Conservation (phyloP, 768 basidiomycete genomes). For the Daedalea quercina region DNA sequence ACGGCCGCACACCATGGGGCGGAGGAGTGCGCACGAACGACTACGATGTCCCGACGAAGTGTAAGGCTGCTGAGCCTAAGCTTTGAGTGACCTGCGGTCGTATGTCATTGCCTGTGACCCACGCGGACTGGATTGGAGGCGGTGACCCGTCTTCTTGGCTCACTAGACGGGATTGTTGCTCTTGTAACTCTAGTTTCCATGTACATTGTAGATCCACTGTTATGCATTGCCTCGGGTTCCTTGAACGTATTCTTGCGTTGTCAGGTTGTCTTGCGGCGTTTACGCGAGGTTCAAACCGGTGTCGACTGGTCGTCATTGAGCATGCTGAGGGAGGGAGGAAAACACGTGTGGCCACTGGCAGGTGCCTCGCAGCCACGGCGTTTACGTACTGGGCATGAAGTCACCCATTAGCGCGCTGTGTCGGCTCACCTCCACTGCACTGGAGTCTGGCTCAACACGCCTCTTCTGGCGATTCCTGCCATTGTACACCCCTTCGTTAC, state of each 20-base stretch:
- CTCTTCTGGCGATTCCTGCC: background rate
- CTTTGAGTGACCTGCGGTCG: slow-evolving; percentile 8
- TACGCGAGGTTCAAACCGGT: too few species aligned
- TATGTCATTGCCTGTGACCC: background rate
- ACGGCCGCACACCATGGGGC: slow-evolving; percentile 85
- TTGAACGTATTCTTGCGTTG: too few species aligned
- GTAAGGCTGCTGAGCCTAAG: slow-evolving; percentile 21
- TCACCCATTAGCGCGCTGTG: slow-evolving; percentile 7
- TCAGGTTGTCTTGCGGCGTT: too few species aligned
- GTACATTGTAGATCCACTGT: too few species aligned
- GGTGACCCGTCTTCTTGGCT: too few species aligned
- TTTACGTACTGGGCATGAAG: slow-evolving; percentile 8
- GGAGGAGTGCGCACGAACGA: slow-evolving; percentile 77
- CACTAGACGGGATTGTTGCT: too few species aligned
- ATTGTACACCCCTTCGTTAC: background rate
- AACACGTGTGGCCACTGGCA: background rate
- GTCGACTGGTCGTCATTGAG: too few species aligned
- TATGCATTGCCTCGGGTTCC: too few species aligned
- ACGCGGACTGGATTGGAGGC: too few species aligned
- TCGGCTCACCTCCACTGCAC: slow-evolving; percentile 1
- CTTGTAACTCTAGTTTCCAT: too few species aligned
- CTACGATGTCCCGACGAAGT: slow-evolving; percentile 32
- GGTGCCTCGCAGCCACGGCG: background rate
- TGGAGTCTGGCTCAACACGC: slow-evolving; percentile 5
- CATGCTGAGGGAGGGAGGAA: background rate